Base-by-base conservation (phyloP, 2,329 filamentous ascomycete genomes). In the Nothomitra cinnamomea region DNA sequence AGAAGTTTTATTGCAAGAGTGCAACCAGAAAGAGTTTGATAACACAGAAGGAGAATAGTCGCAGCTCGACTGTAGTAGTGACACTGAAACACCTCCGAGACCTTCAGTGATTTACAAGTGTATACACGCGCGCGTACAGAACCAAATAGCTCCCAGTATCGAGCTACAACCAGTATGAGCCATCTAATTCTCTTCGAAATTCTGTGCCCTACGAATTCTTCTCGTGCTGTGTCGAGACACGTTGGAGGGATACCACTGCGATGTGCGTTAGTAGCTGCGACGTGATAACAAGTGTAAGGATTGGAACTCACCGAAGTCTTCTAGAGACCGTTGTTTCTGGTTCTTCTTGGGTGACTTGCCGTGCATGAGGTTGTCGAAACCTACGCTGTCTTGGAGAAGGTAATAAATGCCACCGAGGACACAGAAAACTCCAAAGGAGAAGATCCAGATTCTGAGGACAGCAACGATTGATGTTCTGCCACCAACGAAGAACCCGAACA, bases 321-420 rank as follows among this genome's bases (percentile, higher is more conserved):
- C 87, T 58, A 90, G 76, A 47, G 82, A 86, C 62, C 86, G 78
- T 72, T 90, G 85, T 77, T 87, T 89, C 70, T 82, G 77, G 70
- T 80, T 83, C 69, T 82, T 81, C 76, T 88, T 87, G 60, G 80
- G 79, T 58, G 81, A 84, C 74, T 89, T 89, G 66, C 87, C 86
- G 72, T 94, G 87, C 85, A 94, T 92, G 58, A 94, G 75, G 73
- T 92, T 90, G 71, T 94, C 85, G 68, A 94, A 94, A 58, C 83
- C 82, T 57, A 77, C 70, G 63, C 81, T 87, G 67, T 84, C 84
- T 68, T 90, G 82, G 64, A 94, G 78, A 63, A 92, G 76, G 73
- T 88, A 89, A 72, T 86, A 86, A 17, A 83, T 69, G 66, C 79
- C 80, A 63, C 81, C 85, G 77, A 90, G 80, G 64, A 88, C 77